Evolutionary conservation across 2,329 filamentous ascomycete species (phyloP).

Genomic region (Pseudogymnoascus sp.): DNA sequence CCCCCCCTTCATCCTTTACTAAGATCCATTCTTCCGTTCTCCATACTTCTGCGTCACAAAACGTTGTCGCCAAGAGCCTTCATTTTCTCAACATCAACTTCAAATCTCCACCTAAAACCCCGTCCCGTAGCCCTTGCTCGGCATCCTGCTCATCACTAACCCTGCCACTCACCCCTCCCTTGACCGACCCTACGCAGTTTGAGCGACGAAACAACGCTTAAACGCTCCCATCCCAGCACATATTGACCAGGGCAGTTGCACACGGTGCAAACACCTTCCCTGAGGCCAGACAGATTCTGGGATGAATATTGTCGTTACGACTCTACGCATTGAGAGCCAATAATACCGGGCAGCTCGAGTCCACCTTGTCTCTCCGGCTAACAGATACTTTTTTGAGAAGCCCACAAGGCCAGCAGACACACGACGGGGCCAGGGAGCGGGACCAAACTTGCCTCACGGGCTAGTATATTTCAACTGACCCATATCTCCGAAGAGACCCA

Average conservation of each 20-base stretch:
- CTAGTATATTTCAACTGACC: slow-evolving; percentile 1
- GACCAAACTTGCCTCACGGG: slow-evolving; percentile 1
- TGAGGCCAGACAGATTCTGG: neutral
- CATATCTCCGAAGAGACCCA: slow-evolving; percentile 5
- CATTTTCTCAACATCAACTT: neutral
- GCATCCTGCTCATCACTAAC: neutral
- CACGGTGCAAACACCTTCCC: neutral
- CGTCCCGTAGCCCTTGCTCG: neutral
- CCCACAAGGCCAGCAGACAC: neutral
- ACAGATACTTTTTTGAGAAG: neutral
- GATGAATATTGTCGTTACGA: neutral
- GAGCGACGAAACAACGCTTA: slow-evolving; percentile 4
- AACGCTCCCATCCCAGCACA: neutral
- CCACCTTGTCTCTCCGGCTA: neutral
- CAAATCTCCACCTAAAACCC: neutral
- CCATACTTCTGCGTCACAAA: neutral
- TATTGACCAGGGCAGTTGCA: neutral
- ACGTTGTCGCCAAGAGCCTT: neutral
- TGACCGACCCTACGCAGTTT: neutral
- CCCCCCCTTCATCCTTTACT: neutral
- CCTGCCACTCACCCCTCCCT: neutral
- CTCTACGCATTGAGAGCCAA: neutral
- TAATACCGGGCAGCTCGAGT: neutral
- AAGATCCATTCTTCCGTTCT: neutral
- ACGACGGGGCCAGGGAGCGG: neutral